Conservation (phyloP, 2,329 filamentous ascomycete genomes). For the Botrytis deweyae region DNA sequence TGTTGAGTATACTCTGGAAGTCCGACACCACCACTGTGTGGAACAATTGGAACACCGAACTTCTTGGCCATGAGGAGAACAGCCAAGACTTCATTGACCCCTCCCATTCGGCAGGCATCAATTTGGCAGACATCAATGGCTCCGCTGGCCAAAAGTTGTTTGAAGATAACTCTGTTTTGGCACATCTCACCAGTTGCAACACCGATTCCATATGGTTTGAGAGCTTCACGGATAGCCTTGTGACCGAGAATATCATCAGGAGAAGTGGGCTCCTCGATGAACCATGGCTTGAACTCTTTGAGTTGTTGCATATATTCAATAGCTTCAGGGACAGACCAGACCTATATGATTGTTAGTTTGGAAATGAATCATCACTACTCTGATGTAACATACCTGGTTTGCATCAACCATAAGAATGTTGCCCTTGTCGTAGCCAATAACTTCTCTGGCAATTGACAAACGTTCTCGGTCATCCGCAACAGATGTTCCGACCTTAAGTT, state of each 20-base stretch:
- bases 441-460: conserved; percentile 70
- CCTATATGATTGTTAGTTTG: conserved; percentile 38
- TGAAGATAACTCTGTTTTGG: conserved; percentile 92
- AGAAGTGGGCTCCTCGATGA: conserved; percentile 91
- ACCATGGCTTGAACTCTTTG: conserved; percentile 82
- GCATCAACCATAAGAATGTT: conserved; percentile 88
- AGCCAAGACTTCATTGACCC: conserved; percentile 90
- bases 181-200: conserved; percentile 95
- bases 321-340: conserved; percentile 88
- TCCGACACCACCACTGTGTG: conserved; percentile 85
- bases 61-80: conserved; percentile 78
- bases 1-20: conserved; percentile 94
- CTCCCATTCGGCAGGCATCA: conserved; percentile 84
- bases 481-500: conserved; percentile 80
- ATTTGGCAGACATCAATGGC: conserved; percentile 89
- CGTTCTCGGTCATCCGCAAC: conserved; percentile 70
- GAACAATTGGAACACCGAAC: conserved; percentile 77
- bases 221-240: conserved; percentile 77
- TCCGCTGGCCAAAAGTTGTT: conserved; percentile 77
- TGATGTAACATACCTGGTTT: conserved; percentile 62
- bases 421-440: conserved; percentile 73
- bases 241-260: conserved; percentile 89
- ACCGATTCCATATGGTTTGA: conserved; percentile 71
- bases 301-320: conserved; percentile 84
- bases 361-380: conserved; percentile 22